phyloP scores from a whole-genome alignment of 306 rosid genomes.

The Vigna hirtella region DNA sequence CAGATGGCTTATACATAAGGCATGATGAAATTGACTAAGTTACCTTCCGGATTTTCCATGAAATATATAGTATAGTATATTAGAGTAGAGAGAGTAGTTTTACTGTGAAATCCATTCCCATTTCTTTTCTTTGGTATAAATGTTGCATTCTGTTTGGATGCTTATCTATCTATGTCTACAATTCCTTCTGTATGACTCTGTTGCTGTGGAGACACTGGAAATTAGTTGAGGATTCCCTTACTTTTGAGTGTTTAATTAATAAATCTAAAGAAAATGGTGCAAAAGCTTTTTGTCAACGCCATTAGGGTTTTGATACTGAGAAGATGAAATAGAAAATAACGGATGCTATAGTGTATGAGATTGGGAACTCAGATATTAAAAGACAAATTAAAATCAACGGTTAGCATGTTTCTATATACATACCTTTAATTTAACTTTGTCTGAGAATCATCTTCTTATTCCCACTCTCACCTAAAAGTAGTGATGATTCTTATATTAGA shows the following conservation, averaged over 20 bases:
- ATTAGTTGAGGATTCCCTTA: conserved; percentile 12
- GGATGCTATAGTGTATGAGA: neutral
- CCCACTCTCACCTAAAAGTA: conserved; percentile 32
- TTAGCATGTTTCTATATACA: neutral
- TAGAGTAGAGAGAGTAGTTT: neutral
- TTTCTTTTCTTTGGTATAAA: neutral
- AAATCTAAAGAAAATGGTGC: neutral
- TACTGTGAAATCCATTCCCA: neutral
- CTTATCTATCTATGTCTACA: neutral
- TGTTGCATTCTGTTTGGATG: conserved; percentile 15
- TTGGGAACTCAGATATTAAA: neutral
- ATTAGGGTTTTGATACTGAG: neutral
- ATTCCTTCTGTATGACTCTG: neutral
- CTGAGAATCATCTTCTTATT: conserved; percentile 2
- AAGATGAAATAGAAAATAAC: neutral
- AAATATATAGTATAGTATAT: too few relatives aligned
- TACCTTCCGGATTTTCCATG: neutral
- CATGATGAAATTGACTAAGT: too few relatives aligned
- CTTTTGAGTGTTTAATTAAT: neutral
- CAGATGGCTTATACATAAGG: neutral
- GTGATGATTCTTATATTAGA: neutral
- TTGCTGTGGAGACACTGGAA: neutral
- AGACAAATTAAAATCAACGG: neutral
- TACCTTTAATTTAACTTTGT: neutral
- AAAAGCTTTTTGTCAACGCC: neutral